Conservation (phyloP, 768 basidiomycete species). For the Kwoniella botswanensis region DNA sequence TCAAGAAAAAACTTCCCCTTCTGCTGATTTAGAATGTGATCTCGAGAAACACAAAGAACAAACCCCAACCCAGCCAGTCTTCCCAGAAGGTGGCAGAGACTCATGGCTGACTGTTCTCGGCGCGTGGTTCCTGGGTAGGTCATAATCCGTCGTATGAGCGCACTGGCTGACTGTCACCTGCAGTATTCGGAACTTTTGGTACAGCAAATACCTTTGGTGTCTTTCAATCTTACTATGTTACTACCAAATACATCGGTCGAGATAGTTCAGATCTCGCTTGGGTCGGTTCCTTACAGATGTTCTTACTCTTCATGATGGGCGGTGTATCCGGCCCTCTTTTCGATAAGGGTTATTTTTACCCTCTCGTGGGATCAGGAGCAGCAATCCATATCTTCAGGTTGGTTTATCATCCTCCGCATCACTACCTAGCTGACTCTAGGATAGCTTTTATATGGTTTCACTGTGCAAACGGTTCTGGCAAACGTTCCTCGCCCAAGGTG, state of each 20-base stretch:
- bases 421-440: background rate
- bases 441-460: constrained; percentile 33
- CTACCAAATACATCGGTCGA: constrained; percentile 43
- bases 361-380: constrained; percentile 21
- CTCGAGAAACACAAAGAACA: constrained; percentile 2
- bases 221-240: constrained; percentile 56
- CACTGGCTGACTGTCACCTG: no score
- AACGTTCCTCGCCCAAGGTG: constrained; percentile 38
- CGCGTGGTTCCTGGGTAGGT: constrained; percentile 13
- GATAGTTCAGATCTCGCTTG: constrained; percentile 49
- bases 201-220: constrained; percentile 56
- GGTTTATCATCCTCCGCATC: background rate
- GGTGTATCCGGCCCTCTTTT: constrained; percentile 51
- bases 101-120: constrained; percentile 1
- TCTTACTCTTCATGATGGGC: constrained; percentile 48
- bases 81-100: constrained; percentile 10
- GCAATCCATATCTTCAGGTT: constrained; percentile 25
- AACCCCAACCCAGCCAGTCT: background rate
- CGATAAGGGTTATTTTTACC: constrained; percentile 52
- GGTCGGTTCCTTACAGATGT: constrained; percentile 55
- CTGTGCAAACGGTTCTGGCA: constrained; percentile 31
- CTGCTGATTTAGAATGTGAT: background rate
- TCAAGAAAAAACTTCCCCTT: no score
- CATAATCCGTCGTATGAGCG: background rate
- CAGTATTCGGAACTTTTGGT: constrained; percentile 36